These are phyloP conservation scores for Lentinula sp. DNA, from an alignment of 768 basidiomycete species.

Conservation along the genomic window DNA sequence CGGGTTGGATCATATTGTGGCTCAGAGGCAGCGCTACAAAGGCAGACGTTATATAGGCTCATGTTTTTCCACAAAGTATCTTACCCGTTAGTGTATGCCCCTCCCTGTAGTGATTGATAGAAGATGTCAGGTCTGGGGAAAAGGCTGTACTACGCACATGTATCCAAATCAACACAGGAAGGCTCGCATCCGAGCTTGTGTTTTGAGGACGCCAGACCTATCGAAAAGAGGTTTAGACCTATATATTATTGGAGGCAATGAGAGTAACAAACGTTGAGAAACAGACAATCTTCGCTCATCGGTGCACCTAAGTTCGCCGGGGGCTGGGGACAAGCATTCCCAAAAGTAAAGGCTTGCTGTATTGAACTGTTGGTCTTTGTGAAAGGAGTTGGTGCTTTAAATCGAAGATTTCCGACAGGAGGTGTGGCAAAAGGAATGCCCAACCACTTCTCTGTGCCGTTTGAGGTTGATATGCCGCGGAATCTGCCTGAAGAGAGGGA, in stretches of 20 bases:
- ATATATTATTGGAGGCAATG: background rate
- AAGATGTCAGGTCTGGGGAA: background rate
- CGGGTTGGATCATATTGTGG: constrained; percentile 40
- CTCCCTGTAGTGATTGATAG: constrained; percentile 28
- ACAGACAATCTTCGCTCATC: constrained; percentile 49
- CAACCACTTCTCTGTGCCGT: constrained; percentile 50
- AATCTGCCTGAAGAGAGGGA: constrained; percentile 37
- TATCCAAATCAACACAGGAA: constrained; percentile 33
- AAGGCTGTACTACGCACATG: constrained; percentile 19
- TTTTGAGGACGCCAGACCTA: constrained; percentile 31
- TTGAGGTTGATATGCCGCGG: constrained; percentile 33
- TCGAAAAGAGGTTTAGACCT: too few relatives aligned
- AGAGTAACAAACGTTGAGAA: constrained; percentile 35
- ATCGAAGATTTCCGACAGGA: constrained; percentile 49
- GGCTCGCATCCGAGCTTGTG: constrained; percentile 17
- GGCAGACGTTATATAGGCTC: constrained; percentile 5
- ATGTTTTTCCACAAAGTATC: background rate
- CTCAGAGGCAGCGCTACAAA: constrained; percentile 34
- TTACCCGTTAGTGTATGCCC: constrained; percentile 39
- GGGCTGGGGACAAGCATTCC: constrained; percentile 51
- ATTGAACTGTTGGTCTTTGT: constrained; percentile 19
- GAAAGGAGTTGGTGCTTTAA: constrained; percentile 48
- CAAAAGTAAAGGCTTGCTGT: constrained; percentile 40
- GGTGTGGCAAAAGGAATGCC: constrained; percentile 57
- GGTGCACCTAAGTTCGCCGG: constrained; percentile 32